A percentile compares a stretch with the other conserved stretches of the same genome.
phyloP scores from a whole-genome alignment of 2,329 filamentous ascomycete species.

The Colletotrichum echinochloae region DNA sequence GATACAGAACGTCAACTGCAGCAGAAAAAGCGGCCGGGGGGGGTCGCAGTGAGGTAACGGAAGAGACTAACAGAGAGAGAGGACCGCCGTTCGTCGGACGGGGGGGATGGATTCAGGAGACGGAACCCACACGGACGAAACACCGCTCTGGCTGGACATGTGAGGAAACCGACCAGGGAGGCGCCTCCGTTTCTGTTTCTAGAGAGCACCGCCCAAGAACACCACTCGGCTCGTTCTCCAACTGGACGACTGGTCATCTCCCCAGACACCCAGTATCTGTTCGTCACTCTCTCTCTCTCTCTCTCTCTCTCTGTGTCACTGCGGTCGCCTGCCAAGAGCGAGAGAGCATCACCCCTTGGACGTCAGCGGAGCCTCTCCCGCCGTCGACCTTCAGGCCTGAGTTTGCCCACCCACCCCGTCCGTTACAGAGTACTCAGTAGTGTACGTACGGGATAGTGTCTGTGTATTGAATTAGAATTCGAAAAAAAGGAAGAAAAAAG shows the following conservation, averaged over 20 bases:
- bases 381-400: slow-evolving; percentile 5
- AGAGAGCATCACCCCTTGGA: slow-evolving; percentile 5
- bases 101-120: slow-evolving; percentile 24
- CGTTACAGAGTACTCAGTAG: neutral
- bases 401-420: slow-evolving; percentile 28
- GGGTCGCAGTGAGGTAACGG: slow-evolving; percentile 5
- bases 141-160: slow-evolving; percentile 34
- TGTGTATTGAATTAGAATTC: slow-evolving; percentile 31
- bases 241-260: too few species aligned
- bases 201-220: neutral
- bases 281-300: neutral
- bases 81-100: neutral
- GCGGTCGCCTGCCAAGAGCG: neutral
- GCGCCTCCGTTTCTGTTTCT: neutral
- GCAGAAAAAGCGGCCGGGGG: slow-evolving; percentile 21
- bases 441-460: too few species aligned
- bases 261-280: too few species aligned
- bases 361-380: slow-evolving; percentile 11
- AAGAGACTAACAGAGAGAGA: neutral
- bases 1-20: slow-evolving; percentile 24
- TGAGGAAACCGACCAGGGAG: slow-evolving; percentile 24
- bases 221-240: too few species aligned
- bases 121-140: slow-evolving; percentile 34
- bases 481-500: slow-evolving; percentile 38
- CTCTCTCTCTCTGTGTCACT: too few species aligned